These are phyloP conservation scores for Marasmius sp. DNA, from an alignment of 1,284 basidiomycete species.

Conservation along the genomic window DNA sequence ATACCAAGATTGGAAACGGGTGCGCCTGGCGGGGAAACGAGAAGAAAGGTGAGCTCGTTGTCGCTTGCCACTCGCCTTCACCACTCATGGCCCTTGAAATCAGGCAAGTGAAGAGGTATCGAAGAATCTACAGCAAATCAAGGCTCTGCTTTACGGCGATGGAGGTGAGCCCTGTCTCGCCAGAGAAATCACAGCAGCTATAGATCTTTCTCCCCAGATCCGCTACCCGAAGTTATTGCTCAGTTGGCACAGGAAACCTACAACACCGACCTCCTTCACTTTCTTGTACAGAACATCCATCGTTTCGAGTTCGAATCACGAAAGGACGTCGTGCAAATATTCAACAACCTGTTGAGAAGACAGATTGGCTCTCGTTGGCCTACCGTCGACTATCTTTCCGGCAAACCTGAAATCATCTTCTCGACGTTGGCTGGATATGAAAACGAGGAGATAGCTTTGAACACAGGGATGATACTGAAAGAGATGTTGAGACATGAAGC, in stretches of 20 bases:
- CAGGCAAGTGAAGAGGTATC: conserved; percentile 87
- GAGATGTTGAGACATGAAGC: conserved; percentile 97
- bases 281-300: conserved; percentile 80
- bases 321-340: conserved; percentile 97
- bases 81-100: not conserved
- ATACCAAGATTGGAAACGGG: conserved; percentile 75
- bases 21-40: conserved; percentile 71
- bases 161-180: conserved; percentile 53
- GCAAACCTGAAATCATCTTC: conserved; percentile 88
- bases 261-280: conserved; percentile 82
- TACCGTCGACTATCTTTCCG: conserved; percentile 91
- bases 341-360: conserved; percentile 91
- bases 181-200: not conserved
- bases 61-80: not conserved
- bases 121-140: conserved; percentile 89
- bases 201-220: conserved; percentile 47
- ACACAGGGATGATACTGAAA: conserved; percentile 96
- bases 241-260: conserved; percentile 97
- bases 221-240: conserved; percentile 83
- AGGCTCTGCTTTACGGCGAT: conserved; percentile 84
- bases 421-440: conserved; percentile 87
- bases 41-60: conserved; percentile 65
- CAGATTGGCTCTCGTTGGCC: conserved; percentile 93
- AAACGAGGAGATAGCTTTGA: conserved; percentile 93
- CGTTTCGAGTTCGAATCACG: conserved; percentile 95